Evolutionary conservation across 2,329 filamentous ascomycete genomes (phyloP), one percentile per base, ranked within the genome.

Genomic region (Colletotrichum simmondsii): DNA sequence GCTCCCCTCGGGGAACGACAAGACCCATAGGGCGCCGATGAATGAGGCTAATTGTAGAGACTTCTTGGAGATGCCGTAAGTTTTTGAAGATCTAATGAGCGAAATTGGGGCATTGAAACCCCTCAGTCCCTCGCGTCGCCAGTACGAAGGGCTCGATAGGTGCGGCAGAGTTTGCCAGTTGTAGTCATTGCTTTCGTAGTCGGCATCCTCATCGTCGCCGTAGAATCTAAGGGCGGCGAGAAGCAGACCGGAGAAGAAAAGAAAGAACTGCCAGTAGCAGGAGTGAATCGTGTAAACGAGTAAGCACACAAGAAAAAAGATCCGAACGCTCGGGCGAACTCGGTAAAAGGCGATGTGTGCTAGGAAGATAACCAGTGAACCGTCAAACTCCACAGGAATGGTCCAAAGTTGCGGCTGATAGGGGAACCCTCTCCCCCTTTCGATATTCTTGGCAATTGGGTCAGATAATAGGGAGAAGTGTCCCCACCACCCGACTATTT

Each of bases 401-500:
- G 90, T 91, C 90, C 90, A 92, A 22, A 91, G 80, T 73, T 91
- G 89, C 26, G 88, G 83, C 76, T 91, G 88, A 76, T 90, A 89
- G 37, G 79, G 82, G 3, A 49, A 70, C 5, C 8, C n/a, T 24
- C 28, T 19, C 26, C 66, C 49, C 5, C 53, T 26, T 3, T 28
- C n/a, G 14, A 62, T 80, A 66, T 84, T 81, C 86, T 86, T 88
- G 71, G 82, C 81, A 80, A 87, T 88, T 28, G 88, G 78, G 63
- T 88, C 84, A 42, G 88, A 75, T 72, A 89, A 88, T 16, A 81
- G 77, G 71, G 83, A 85, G 82, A 88, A 86, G 68, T 85, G 81
- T 74, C 78, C 75, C 30, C 75, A 74, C 88, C 87, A 90, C 71
- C 88, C 83, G n/a, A 73, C 72, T 24, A 87, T 75, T 74, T 89